Conservation (phyloP, 1,284 basidiomycete species). For the Moesziomyces parantarcticus region DNA sequence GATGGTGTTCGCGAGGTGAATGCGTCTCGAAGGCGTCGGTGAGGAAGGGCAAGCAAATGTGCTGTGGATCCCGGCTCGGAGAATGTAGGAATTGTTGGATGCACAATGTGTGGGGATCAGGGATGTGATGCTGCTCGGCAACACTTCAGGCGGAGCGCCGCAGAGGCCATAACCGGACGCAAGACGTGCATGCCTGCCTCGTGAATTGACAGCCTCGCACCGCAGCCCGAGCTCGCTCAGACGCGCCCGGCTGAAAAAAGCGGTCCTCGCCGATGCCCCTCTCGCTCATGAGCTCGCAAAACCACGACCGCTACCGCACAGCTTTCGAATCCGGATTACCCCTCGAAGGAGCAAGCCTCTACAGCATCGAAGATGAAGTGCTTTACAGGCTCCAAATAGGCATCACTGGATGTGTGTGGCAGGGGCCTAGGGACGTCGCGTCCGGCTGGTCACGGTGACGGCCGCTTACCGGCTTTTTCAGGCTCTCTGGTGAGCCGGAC, state of each 20-base stretch:
- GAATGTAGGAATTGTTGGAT: slow-evolving; percentile 7
- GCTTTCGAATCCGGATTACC: no score
- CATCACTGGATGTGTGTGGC: no score
- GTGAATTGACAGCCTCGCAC: slow-evolving; percentile 1
- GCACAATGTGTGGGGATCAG: neutral
- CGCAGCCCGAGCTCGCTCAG: neutral
- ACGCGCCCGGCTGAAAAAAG: neutral
- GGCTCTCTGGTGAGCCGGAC: slow-evolving; percentile 30
- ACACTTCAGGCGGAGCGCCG: neutral
- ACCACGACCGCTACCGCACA: no score
- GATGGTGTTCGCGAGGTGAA: neutral
- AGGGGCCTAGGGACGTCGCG: no score
- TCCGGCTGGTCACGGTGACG: neutral
- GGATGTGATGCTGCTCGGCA: neutral
- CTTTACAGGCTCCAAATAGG: neutral
- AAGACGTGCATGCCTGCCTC: slow-evolving; percentile 2
- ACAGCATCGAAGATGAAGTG: neutral
- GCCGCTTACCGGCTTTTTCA: slow-evolving; percentile 33
- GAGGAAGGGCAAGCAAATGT: no score
- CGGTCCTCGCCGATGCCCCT: neutral
- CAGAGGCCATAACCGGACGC: slow-evolving; percentile 6
- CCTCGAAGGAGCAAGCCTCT: neutral
- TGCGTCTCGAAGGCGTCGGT: neutral
- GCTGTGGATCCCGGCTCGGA: slow-evolving; percentile 10
- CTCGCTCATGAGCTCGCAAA: neutral